These are phyloP conservation scores for Colletotrichum lindemuthianum DNA, from an alignment of 2,329 filamentous ascomycete genomes.

Conservation along the genomic window DNA sequence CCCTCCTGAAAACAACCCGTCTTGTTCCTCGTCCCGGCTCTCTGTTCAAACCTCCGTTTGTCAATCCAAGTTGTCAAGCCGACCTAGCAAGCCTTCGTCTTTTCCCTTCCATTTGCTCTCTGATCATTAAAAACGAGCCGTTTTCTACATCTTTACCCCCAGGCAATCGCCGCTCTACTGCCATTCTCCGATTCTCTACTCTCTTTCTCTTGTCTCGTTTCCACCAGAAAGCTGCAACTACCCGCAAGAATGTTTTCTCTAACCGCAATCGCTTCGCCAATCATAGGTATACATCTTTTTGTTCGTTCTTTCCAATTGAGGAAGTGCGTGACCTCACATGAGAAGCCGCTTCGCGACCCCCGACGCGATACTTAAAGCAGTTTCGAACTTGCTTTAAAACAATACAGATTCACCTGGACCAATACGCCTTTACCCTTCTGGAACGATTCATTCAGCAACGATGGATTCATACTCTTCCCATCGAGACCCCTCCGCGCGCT, in stretches of 20 bases:
- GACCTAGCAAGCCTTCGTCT: constrained; percentile 23
- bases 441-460: constrained; percentile 13
- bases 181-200: constrained; percentile 31
- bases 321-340: constrained; percentile 40
- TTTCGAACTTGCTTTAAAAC: constrained; percentile 11
- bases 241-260: constrained; percentile 60
- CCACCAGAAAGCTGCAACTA: constrained; percentile 15
- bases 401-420: constrained; percentile 7
- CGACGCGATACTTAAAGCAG: constrained; percentile 38
- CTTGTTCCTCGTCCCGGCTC: constrained; percentile 20
- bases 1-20: constrained; percentile 14
- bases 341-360: constrained; percentile 40
- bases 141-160: constrained; percentile 30
- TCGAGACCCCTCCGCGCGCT: constrained; percentile 62
- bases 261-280: constrained; percentile 65
- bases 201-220: constrained; percentile 37
- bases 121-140: constrained; percentile 17
- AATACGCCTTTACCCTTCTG: background rate
- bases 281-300: constrained; percentile 52
- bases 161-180: constrained; percentile 32
- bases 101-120: constrained; percentile 31
- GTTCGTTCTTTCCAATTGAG: constrained; percentile 41
- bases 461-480: constrained; percentile 68
- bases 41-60: constrained; percentile 29
- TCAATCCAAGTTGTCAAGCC: constrained; percentile 25